phyloP scores from a whole-genome alignment of 768 basidiomycete genomes.

The Termitomyces heimii region DNA sequence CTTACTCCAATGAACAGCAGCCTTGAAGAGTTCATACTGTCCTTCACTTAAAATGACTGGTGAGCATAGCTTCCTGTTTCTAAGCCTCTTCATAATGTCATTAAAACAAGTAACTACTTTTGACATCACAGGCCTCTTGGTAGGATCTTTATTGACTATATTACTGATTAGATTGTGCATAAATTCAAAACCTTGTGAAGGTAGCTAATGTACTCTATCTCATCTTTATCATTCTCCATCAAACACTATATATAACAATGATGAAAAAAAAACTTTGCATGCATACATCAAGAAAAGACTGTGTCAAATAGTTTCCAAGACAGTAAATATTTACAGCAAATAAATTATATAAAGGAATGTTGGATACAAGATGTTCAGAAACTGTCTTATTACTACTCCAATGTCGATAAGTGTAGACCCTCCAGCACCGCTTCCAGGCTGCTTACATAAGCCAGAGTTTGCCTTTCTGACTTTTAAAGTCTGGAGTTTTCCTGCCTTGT shows the following conservation, averaged over 20 bases:
- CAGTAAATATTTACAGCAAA: too few relatives aligned
- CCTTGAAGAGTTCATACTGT: not conserved
- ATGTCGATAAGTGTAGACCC: too few relatives aligned
- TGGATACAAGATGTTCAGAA: too few relatives aligned
- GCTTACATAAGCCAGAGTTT: too few relatives aligned
- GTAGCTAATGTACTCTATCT: not conserved
- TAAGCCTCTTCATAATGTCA: slow-evolving; percentile 12
- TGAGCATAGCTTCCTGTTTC: slow-evolving; percentile 22
- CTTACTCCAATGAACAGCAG: not conserved
- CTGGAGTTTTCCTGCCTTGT: too few relatives aligned
- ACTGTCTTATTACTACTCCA: too few relatives aligned
- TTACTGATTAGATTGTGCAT: slow-evolving; percentile 11
- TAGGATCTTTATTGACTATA: slow-evolving; percentile 21
- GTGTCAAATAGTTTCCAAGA: slow-evolving; percentile 26
- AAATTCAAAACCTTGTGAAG: slow-evolving; percentile 15
- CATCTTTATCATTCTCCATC: not conserved
- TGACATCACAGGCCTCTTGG: slow-evolving; percentile 25
- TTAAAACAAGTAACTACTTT: slow-evolving; percentile 22
- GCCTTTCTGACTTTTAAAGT: too few relatives aligned
- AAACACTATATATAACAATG: not conserved
- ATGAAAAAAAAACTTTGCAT: too few relatives aligned
- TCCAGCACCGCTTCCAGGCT: too few relatives aligned
- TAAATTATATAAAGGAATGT: too few relatives aligned
- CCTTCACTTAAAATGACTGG: slow-evolving; percentile 9
- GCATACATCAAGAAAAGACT: slow-evolving; percentile 14